phyloP scores from a whole-genome alignment of 2,329 filamentous ascomycete genomes.

The Cercospora brassicicola region DNA sequence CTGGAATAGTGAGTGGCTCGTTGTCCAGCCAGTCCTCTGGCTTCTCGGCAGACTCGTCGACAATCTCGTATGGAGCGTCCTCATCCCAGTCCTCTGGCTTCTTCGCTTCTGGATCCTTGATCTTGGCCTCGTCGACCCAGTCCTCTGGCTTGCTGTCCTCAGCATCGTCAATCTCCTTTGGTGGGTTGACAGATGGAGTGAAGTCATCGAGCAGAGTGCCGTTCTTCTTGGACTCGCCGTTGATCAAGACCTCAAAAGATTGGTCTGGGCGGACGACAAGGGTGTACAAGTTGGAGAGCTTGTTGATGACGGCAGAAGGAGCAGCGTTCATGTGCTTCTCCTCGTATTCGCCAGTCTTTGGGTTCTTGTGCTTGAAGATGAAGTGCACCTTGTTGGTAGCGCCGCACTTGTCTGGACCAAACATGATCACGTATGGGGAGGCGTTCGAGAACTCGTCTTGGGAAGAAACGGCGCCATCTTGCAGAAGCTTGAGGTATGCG shows the following conservation, averaged over 20 bases:
- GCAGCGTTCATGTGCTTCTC: conserved; percentile 94
- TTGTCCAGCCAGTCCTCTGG: conserved; percentile 95
- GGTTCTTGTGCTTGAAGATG: conserved; percentile 99
- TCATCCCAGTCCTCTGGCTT: conserved; percentile 99
- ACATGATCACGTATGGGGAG: conserved; percentile 99
- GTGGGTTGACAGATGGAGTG: conserved; percentile 85
- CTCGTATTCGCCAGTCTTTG: conserved; percentile 98
- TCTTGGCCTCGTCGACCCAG: conserved; percentile 93
- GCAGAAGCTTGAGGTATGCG: conserved; percentile 97
- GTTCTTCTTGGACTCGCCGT: conserved; percentile 83
- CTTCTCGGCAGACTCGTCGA: conserved; percentile 86
- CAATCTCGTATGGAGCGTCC: conserved; percentile 93
- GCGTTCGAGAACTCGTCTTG: conserved; percentile 97
- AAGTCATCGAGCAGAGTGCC: conserved; percentile 95
- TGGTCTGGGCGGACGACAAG: conserved; percentile 96
- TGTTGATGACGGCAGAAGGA: conserved; percentile 82
- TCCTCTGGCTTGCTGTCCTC: conserved; percentile 91
- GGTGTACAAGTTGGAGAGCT: conserved; percentile 93
- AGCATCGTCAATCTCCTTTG: conserved; percentile 89
- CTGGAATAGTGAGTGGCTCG: conserved; percentile 77
- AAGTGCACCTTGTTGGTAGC: conserved; percentile 96
- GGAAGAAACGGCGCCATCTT: conserved; percentile 95
- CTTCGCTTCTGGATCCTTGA: conserved; percentile 84
- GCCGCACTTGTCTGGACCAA: conserved; percentile 98
- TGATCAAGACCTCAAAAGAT: conserved; percentile 88